phyloP scores from a whole-genome alignment of 139 green algal genomes.

The Volvox reticuliferus region DNA sequence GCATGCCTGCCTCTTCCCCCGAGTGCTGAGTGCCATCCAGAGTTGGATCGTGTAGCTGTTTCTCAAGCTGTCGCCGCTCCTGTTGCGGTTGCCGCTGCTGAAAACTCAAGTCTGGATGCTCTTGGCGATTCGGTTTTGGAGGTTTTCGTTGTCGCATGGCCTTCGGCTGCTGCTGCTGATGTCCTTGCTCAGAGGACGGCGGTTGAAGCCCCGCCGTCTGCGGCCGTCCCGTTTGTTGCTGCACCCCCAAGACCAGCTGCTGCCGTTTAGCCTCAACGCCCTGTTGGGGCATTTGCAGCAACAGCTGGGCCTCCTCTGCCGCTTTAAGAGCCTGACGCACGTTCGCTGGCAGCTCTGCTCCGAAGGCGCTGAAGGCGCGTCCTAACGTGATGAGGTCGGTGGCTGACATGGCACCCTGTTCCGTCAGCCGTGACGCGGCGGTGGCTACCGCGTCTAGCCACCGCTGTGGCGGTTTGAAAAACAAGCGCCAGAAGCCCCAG shows the following conservation, averaged over 20 bases:
- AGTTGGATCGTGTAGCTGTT: too few species aligned
- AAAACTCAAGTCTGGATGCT: too few species aligned
- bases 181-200: not conserved
- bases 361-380: not conserved
- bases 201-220: not conserved
- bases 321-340: not conserved
- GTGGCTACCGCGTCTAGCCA: slow-evolving; percentile 5
- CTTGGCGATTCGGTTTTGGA: not conserved
- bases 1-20: too few species aligned
- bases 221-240: too few species aligned
- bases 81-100: not conserved
- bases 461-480: not conserved
- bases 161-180: not conserved
- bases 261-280: not conserved
- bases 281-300: not conserved
- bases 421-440: not conserved
- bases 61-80: not conserved
- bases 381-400: slow-evolving; percentile 10
- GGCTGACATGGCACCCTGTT: not conserved
- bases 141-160: not conserved
- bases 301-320: not conserved
- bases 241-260: too few species aligned
- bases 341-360: not conserved
- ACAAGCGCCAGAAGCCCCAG: slow-evolving; percentile 22
- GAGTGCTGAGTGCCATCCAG: too few species aligned